Conservation (phyloP, 2,329 filamentous ascomycete species). For the Botrytis byssoidea region DNA sequence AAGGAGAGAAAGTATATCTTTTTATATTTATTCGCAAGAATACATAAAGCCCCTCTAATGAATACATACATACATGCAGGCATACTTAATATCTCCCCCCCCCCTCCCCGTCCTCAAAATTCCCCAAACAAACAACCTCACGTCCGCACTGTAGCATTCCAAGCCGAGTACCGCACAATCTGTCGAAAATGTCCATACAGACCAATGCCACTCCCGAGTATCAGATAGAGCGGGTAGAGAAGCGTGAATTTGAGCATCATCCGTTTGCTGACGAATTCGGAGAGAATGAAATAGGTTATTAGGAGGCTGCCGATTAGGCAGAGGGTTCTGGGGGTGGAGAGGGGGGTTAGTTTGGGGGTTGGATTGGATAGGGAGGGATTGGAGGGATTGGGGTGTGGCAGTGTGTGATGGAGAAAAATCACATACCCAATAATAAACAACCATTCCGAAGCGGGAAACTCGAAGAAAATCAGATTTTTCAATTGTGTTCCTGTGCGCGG, state of each 20-base stretch:
- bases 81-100: neutral
- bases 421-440: constrained; percentile 46
- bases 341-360: neutral
- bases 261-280: constrained; percentile 45
- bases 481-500: constrained; percentile 42
- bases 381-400: neutral
- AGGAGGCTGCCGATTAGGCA: constrained; percentile 47
- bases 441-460: constrained; percentile 49
- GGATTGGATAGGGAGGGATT: fast-evolving
- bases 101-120: no score
- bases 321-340: constrained; percentile 38
- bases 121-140: neutral
- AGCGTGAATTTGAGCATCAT: constrained; percentile 46
- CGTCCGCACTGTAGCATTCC: constrained; percentile 45
- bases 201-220: constrained; percentile 6
- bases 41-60: no score
- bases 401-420: neutral
- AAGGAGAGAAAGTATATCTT: neutral
- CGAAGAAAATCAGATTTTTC: constrained; percentile 47
- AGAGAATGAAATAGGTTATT: constrained; percentile 47
- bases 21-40: neutral
- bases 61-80: neutral
- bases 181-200: constrained; percentile 24
- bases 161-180: constrained; percentile 44
- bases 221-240: constrained; percentile 45